Percentiles rank a stretch among this genome's conserved stretches.
Conservation (phyloP, 768 basidiomycete species). For the Tremella yokohamensis region DNA sequence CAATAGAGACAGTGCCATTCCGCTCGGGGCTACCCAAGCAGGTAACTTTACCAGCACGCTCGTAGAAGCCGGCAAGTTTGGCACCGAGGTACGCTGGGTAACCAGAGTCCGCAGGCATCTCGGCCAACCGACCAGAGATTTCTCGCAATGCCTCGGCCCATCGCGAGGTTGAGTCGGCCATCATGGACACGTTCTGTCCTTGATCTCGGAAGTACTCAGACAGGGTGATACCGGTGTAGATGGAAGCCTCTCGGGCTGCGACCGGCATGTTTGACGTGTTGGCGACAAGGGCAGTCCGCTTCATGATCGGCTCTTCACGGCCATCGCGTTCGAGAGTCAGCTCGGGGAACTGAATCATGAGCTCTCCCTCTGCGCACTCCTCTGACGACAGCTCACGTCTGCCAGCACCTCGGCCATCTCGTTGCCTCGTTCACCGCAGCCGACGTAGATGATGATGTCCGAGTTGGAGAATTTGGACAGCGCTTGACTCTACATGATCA, state of each 20-base stretch:
- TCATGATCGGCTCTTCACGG: slow-evolving; percentile 99
- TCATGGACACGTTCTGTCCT: slow-evolving; percentile 95
- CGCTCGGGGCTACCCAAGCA: slow-evolving; percentile 84
- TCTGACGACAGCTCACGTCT: slow-evolving; percentile 60
- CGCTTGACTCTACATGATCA: slow-evolving; percentile 54
- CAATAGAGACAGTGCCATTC: slow-evolving; percentile 92
- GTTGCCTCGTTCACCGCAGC: slow-evolving; percentile 97
- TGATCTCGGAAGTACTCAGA: slow-evolving; percentile 99
- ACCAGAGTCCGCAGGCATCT: slow-evolving; percentile 99
- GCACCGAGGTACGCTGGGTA: slow-evolving; percentile 96
- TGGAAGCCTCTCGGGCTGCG: slow-evolving; percentile 97
- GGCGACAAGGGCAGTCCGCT: slow-evolving; percentile 95
- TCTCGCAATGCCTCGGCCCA: slow-evolving; percentile 99
- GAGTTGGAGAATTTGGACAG: slow-evolving; percentile 98
- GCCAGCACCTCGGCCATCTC: slow-evolving; percentile 86
- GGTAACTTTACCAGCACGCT: slow-evolving; percentile 92
- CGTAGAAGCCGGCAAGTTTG: slow-evolving; percentile 96
- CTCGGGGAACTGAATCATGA: slow-evolving; percentile 60
- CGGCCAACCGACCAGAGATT: slow-evolving; percentile 96
- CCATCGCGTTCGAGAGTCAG: slow-evolving; percentile 84
- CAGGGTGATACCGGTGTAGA: slow-evolving; percentile 98
- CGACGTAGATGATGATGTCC: slow-evolving; percentile 98
- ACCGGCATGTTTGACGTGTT: slow-evolving; percentile 99
- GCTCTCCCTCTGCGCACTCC: slow-evolving; percentile 10
- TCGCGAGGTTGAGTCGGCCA: slow-evolving; percentile 97